phyloP scores from a whole-genome alignment of 305 asterid genomes.

The Fraxinus dipetala region DNA sequence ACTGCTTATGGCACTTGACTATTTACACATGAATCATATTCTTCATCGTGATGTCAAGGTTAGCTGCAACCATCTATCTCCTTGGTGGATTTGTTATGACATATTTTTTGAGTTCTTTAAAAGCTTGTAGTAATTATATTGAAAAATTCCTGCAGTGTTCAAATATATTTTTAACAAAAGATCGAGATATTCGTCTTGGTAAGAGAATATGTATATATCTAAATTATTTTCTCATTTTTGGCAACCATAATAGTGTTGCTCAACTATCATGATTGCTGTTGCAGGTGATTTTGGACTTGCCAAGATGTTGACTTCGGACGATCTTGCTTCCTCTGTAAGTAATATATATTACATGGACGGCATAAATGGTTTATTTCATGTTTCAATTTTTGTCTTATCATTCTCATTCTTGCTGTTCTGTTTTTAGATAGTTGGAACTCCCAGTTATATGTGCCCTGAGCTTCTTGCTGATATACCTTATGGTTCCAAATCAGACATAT shows the following conservation, averaged over 20 bases:
- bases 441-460: conserved; percentile 99
- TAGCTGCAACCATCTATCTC: conserved; percentile 27
- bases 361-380: not conserved
- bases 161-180: conserved; percentile 82
- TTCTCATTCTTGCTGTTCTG: conserved; percentile 20
- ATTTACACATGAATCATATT: conserved; percentile 74
- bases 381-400: conserved; percentile 7
- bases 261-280: conserved; percentile 24
- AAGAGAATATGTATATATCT: conserved; percentile 29
- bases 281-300: conserved; percentile 98
- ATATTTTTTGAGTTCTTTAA: not conserved
- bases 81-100: conserved; percentile 1
- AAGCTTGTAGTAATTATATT: not conserved
- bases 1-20: conserved; percentile 89
- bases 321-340: conserved; percentile 85
- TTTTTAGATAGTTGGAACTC: conserved; percentile 88
- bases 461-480: conserved; percentile 95
- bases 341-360: conserved; percentile 11
- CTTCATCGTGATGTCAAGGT: conserved; percentile 98
- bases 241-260: conserved; percentile 26
- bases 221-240: conserved; percentile 8
- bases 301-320: conserved; percentile 78
- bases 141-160: conserved; percentile 68
- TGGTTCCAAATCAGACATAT: conserved; percentile 96
- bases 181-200: conserved; percentile 91